A percentile compares a stretch with the other conserved stretches of the same genome.
Conservation (phyloP, 2,329 filamentous ascomycete species). For the Nannizziopsis arthrosporioides region DNA sequence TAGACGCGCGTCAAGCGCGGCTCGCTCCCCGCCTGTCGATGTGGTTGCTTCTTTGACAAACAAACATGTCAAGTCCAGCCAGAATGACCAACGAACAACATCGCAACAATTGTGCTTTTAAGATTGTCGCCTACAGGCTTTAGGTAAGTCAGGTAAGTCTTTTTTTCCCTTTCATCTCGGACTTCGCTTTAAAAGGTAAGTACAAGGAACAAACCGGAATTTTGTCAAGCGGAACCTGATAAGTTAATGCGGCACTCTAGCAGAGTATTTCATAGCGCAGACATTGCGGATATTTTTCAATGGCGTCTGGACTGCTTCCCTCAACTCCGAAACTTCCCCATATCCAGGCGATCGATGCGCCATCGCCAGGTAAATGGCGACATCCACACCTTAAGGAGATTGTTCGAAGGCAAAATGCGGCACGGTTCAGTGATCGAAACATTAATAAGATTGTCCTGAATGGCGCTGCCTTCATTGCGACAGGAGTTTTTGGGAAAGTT, state of each 20-base stretch:
- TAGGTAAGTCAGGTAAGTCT: slow-evolving; percentile 17
- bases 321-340: slow-evolving; percentile 32
- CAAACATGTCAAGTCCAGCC: slow-evolving; percentile 1
- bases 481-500: slow-evolving; percentile 35
- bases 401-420: slow-evolving; percentile 62
- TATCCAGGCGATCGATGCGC: slow-evolving; percentile 19
- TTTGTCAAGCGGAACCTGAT: background rate
- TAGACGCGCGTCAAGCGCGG: slow-evolving; percentile 8
- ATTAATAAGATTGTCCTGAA: slow-evolving; percentile 61
- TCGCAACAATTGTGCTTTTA: background rate
- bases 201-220: too few species aligned
- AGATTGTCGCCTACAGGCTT: slow-evolving; percentile 5
- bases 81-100: background rate
- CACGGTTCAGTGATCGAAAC: slow-evolving; percentile 68
- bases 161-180: background rate
- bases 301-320: slow-evolving; percentile 29
- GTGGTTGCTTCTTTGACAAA: background rate
- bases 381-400: slow-evolving; percentile 87
- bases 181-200: slow-evolving; percentile 16
- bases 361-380: slow-evolving; percentile 65
- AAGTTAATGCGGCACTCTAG: background rate
- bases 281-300: slow-evolving; percentile 16
- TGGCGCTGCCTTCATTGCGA: slow-evolving; percentile 41
- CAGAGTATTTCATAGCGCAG: slow-evolving; percentile 3
- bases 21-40: background rate